Evolutionary conservation across 2,329 filamentous ascomycete species (phyloP), one percentile per base, ranked within the genome.

Genomic region (Fusarium oligoseptatum): DNA sequence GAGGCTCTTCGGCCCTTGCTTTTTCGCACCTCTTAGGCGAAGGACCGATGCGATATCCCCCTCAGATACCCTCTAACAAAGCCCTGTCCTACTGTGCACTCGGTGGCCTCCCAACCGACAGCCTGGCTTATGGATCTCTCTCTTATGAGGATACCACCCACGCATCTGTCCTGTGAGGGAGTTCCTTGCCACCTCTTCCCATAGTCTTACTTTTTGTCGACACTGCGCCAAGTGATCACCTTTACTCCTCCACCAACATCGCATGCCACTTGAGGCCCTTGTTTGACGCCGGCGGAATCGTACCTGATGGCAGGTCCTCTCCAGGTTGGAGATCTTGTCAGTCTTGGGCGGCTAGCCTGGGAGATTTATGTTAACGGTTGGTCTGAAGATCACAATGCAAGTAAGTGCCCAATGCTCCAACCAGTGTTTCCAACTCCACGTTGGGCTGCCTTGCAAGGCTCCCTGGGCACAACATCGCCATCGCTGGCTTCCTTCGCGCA

Each of bases 321-420:
- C 34, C 79, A 81, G 64, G 60, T 78, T 57, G 81, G 81, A 66
- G 81, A 82, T 64, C 48, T 82, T 39, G 71, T 82, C 70, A 81
- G 72, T 66, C 77, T 82, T 57, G 79, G 76, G 65, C 74, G 73
- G 57, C 58, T 82, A 57, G 81, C 81, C 48, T 82, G 81, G 81
- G 76, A 82, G 17, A 67, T 82, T 12, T 82, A 82, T 60, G 76
- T 66, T 14, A 78, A 74, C 34, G 81, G 81, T 39, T 82, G 81
- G 81, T 73, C 73, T 17, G 77, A 81, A 11, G 81, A 82, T 63
- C 71, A 72, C 60, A 82, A 80, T 72, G 81, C 80, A 71, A 80
- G 81, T 82, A 68, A 78, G 80, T 81, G 52, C 64, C 29, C 52
- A 43, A 67, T 67, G 29, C 12, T 9, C 6, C 56, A 61, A 62